phyloP scores from a whole-genome alignment of 306 rosid species.

The Pterocarpus santalinus region DNA sequence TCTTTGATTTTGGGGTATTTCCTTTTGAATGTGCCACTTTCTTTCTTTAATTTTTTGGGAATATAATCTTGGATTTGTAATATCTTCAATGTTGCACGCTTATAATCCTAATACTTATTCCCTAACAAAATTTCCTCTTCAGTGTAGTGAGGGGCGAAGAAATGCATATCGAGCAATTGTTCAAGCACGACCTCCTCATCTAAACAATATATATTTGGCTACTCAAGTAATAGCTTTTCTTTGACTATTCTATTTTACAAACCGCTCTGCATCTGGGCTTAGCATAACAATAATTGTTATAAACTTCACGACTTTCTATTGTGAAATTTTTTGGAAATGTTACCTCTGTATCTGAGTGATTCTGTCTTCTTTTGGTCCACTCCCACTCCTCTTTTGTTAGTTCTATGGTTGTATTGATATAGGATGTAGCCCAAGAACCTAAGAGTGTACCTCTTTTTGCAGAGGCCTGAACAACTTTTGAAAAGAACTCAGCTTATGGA shows the following conservation, averaged over 20 bases:
- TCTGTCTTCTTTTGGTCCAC: neutral
- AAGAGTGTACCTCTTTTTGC: slow-evolving; percentile 43
- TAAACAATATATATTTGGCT: slow-evolving; percentile 88
- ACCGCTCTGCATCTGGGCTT: slow-evolving; percentile 21
- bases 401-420: neutral
- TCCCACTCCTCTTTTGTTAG: neutral
- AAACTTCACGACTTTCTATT: neutral
- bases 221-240: slow-evolving; percentile 75
- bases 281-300: slow-evolving; percentile 12
- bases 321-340: neutral
- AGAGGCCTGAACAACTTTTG: slow-evolving; percentile 95
- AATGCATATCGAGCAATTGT: slow-evolving; percentile 96
- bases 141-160: slow-evolving; percentile 89
- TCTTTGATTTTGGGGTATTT: slow-evolving; percentile 97
- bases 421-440: slow-evolving; percentile 27
- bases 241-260: neutral
- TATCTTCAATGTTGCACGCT: slow-evolving; percentile 13
- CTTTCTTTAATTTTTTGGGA: slow-evolving; percentile 10
- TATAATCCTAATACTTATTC: slow-evolving; percentile 31
- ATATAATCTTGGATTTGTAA: slow-evolving; percentile 28
- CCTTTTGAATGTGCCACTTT: slow-evolving; percentile 36
- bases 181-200: slow-evolving; percentile 87
- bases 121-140: slow-evolving; percentile 41
- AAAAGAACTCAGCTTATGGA: slow-evolving; percentile 98
- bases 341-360: neutral